A percentile compares a stretch with the other conserved stretches of the same genome.
Conservation (phyloP, 495 filamentous ascomycete genomes). For the Hyaloscypha bicolor region DNA sequence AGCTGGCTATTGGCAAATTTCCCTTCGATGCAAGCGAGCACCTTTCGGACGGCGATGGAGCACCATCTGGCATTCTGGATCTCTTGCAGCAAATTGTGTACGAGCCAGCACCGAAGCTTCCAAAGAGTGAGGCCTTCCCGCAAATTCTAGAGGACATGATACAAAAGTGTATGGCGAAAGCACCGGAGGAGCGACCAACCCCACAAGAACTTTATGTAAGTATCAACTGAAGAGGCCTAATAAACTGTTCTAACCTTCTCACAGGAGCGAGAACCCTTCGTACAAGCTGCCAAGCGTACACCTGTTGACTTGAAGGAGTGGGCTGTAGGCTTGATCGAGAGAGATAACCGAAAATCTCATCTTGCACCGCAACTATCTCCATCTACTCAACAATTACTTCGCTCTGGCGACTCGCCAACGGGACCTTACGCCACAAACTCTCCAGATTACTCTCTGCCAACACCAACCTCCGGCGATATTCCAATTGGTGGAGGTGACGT, state of each 20-base stretch:
- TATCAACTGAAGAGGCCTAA: not conserved
- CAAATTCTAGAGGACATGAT: conserved; percentile 94
- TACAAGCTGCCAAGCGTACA: conserved; percentile 93
- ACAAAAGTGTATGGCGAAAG: conserved; percentile 90
- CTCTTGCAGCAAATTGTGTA: conserved; percentile 97
- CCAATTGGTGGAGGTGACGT: conserved; percentile 59
- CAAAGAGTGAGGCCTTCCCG: conserved; percentile 96
- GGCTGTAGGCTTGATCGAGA: conserved; percentile 89
- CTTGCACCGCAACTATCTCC: conserved; percentile 68
- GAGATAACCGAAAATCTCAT: conserved; percentile 89
- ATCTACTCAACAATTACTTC: conserved; percentile 58
- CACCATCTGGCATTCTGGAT: conserved; percentile 93
- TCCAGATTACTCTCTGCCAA: conserved; percentile 44
- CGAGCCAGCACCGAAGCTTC: conserved; percentile 88
- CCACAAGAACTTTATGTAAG: conserved; percentile 82
- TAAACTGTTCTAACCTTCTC: conserved; percentile 13
- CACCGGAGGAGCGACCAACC: conserved; percentile 82
- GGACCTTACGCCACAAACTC: conserved; percentile 33
- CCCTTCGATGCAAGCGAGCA: conserved; percentile 84
- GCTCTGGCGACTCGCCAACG: conserved; percentile 53
- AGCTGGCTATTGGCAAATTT: conserved; percentile 94
- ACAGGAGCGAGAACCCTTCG: conserved; percentile 86
- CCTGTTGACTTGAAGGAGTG: conserved; percentile 88
- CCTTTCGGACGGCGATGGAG: conserved; percentile 63
- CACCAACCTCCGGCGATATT: conserved; percentile 68